These are phyloP conservation scores for Fragilariopsis cylindrus DNA, from an alignment of 108 stramenopile species.

Conservation along the genomic window DNA sequence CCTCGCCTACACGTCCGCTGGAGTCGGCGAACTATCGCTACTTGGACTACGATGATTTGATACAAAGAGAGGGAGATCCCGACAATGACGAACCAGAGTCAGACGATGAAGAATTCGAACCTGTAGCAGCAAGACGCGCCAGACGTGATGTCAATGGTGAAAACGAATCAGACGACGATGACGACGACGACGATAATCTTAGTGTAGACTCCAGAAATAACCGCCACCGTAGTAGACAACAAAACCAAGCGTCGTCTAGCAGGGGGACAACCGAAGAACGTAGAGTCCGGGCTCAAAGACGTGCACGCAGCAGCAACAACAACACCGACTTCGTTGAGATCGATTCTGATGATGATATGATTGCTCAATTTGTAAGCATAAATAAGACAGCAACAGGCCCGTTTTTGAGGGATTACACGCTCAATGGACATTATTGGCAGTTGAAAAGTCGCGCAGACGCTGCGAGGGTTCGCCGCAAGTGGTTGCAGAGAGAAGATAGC, in stretches of 20 bases:
- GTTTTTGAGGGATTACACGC: conserved; percentile 59
- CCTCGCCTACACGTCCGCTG: conserved; percentile 8
- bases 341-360: conserved; percentile 56
- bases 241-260: neutral
- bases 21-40: conserved; percentile 63
- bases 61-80: conserved; percentile 39
- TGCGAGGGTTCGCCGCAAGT: conserved; percentile 46
- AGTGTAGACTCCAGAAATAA: conserved; percentile 22
- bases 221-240: conserved; percentile 13
- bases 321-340: conserved; percentile 36
- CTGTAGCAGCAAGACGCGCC: conserved; percentile 22
- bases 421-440: conserved; percentile 61
- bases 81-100: conserved; percentile 53
- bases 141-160: conserved; percentile 19
- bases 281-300: conserved; percentile 24
- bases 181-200: conserved; percentile 40
- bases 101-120: conserved; percentile 66
- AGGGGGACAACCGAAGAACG: conserved; percentile 15
- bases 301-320: conserved; percentile 3
- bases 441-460: conserved; percentile 30
- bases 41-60: conserved; percentile 56
- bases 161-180: conserved; percentile 36
- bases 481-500: conserved; percentile 63
- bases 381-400: conserved; percentile 75
- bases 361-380: conserved; percentile 61